Base-by-base conservation (phyloP, 257 asterid genomes). In the Nicotiana tabacum region DNA sequence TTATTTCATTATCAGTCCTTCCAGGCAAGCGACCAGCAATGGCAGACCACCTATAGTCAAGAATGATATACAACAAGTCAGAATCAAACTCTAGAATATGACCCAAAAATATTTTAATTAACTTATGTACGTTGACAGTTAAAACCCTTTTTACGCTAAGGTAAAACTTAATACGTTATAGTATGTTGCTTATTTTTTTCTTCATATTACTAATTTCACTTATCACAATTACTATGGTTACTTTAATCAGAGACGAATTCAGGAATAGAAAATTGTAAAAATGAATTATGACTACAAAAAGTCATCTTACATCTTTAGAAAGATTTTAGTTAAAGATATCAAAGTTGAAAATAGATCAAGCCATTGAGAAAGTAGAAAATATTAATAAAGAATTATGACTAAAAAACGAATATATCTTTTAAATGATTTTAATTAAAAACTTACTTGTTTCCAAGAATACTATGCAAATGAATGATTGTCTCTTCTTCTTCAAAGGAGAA, bases 401-500 rank as follows among this genome's bases (percentile, higher is more conserved):
- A 48, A 10, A 60, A 72, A 12, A 1, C 30, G 35, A 33, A n/a
- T 69, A 60, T 60, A 60, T 60, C 9, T n/a, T 60, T 21, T 43
- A 70, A 70, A 18, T 13, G 13, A 17, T 16, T 57, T 62, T 61
- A 56, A 17, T 6, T 58, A 9, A 77, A 24, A 9, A 79, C 90
- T 12, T 83, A 94, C 98, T 92, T 94, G 90, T 94, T 94, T 6
- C 98, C 98, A 57, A 94, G 88, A 74, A 92, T 87, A 82, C 95
- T 90, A 70, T 94, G 98, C 5, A 94, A 93, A 61, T 94, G 92
- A 84, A 94, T 92, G 46, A 94, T 92, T 13, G 92, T 87, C 74
- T 94, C 96, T 32, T 94, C 98, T 84, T 94, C 98, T 80, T 90
- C 98, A 5, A 89, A 89, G 4, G 98, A 90, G 24, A 94, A 94